Conservation (phyloP, 257 asterid species). For the Rauvolfia tetraphylla region DNA sequence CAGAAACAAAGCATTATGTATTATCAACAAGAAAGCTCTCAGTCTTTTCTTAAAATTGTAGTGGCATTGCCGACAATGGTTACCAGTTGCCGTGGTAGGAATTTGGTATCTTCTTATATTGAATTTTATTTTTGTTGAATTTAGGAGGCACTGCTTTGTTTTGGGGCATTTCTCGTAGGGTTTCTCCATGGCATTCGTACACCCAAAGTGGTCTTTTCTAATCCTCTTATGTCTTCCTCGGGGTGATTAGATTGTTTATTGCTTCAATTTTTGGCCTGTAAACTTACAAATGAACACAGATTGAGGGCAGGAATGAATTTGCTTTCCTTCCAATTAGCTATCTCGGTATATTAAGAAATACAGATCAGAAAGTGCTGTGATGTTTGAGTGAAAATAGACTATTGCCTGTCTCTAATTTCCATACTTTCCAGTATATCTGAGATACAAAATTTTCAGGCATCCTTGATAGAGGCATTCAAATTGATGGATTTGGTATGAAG, state of each 20-base stretch:
- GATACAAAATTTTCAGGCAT: slow-evolving; percentile 52
- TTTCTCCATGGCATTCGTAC: background rate
- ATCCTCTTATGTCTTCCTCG: background rate
- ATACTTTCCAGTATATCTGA: slow-evolving; percentile 1
- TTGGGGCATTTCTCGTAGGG: background rate
- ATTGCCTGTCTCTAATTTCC: background rate
- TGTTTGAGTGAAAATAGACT: background rate
- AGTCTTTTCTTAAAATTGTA: slow-evolving; percentile 85
- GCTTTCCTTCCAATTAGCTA: background rate
- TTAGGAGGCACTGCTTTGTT: background rate
- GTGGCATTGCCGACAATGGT: slow-evolving; percentile 98
- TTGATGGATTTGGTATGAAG: slow-evolving; percentile 87
- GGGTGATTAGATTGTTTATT: background rate
- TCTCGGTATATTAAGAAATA: background rate
- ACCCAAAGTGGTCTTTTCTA: background rate
- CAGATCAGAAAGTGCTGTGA: background rate
- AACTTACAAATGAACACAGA: background rate
- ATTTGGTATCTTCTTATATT: background rate
- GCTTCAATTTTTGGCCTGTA: background rate
- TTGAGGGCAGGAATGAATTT: background rate
- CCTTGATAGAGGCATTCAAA: slow-evolving; percentile 89
- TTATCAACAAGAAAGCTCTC: slow-evolving; percentile 76
- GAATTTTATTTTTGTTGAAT: background rate
- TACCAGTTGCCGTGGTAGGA: slow-evolving; percentile 87
- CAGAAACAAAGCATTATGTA: slow-evolving; percentile 88